Percentiles rank a stretch among this genome's conserved stretches.
phyloP scores from a whole-genome alignment of 1,284 basidiomycete genomes.

The Boletus coffeatus region DNA sequence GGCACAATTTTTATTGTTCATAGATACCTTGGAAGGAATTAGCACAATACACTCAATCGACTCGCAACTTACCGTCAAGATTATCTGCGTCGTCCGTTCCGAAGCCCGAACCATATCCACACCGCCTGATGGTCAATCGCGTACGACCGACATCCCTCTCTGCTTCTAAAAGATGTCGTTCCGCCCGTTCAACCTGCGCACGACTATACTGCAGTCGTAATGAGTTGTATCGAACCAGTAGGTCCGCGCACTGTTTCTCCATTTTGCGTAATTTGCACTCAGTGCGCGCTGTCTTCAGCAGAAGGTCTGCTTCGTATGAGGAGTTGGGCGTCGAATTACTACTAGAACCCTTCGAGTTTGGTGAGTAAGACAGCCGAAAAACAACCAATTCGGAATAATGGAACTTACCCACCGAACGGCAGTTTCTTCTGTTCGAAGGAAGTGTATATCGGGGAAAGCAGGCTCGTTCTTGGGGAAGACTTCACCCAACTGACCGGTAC shows the following conservation, averaged over 20 bases:
- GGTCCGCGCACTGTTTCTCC: not conserved
- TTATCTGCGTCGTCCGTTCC: too few relatives aligned
- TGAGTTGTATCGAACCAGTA: not conserved
- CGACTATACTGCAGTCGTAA: not conserved
- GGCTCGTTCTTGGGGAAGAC: too few relatives aligned
- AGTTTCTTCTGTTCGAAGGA: too few relatives aligned
- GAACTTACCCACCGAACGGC: too few relatives aligned
- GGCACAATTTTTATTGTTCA: too few relatives aligned
- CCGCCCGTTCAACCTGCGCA: not conserved
- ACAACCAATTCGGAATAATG: too few relatives aligned
- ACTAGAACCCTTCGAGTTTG: not conserved
- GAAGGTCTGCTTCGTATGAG: not conserved
- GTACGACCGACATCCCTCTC: not conserved
- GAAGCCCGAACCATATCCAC: not conserved
- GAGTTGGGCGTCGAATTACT: not conserved
- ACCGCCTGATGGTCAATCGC: not conserved
- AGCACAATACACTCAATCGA: too few relatives aligned
- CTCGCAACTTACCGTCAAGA: too few relatives aligned
- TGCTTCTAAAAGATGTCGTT: not conserved
- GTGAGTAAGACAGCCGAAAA: too few relatives aligned
- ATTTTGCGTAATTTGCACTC: not conserved
- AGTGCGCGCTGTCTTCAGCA: not conserved
- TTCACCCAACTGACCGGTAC: too few relatives aligned
- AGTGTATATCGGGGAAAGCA: too few relatives aligned
- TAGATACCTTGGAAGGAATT: too few relatives aligned